Percentiles rank a stretch among this genome's conserved stretches.
phyloP scores from a whole-genome alignment of 140 eudicot species.

The Erigeron philadelphicus region DNA sequence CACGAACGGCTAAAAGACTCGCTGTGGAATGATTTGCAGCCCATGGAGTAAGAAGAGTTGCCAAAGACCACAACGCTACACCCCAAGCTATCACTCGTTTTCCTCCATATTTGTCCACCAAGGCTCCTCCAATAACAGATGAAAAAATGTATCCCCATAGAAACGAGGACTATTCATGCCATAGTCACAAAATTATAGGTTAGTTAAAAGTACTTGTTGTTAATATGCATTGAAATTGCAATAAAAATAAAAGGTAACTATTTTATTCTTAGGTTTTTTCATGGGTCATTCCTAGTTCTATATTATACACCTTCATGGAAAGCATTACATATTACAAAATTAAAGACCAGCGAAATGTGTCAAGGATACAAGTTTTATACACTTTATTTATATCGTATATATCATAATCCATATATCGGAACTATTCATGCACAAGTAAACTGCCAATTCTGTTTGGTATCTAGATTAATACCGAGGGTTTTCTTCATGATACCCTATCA shows the following conservation, averaged over 20 bases:
- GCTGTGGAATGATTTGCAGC: constrained; percentile 86
- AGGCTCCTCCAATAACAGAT: constrained; percentile 90
- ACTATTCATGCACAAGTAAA: neutral
- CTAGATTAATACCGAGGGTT: neutral
- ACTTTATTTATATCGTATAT: neutral
- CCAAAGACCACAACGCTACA: constrained; percentile 83
- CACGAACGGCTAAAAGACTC: constrained; percentile 71
- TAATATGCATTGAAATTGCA: constrained; percentile 20
- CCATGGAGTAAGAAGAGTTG: constrained; percentile 93
- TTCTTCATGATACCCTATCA: neutral
- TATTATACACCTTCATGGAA: neutral
- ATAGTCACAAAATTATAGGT: constrained; percentile 9
- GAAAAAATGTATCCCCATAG: constrained; percentile 97
- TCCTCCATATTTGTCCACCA: constrained; percentile 95
- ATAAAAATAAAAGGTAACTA: neutral
- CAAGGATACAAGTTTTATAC: constrained; percentile 12
- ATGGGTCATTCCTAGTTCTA: neutral
- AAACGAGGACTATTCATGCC: constrained; percentile 64
- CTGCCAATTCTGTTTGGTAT: neutral
- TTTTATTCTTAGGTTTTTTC: neutral
- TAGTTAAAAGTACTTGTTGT: constrained; percentile 5
- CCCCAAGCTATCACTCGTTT: constrained; percentile 85
- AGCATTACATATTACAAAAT: neutral
- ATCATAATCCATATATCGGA: neutral
- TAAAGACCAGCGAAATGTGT: constrained; percentile 7